Evolutionary conservation across 164 flowering plant species (phyloP).

Genomic region (Umbellularia californica): DNA sequence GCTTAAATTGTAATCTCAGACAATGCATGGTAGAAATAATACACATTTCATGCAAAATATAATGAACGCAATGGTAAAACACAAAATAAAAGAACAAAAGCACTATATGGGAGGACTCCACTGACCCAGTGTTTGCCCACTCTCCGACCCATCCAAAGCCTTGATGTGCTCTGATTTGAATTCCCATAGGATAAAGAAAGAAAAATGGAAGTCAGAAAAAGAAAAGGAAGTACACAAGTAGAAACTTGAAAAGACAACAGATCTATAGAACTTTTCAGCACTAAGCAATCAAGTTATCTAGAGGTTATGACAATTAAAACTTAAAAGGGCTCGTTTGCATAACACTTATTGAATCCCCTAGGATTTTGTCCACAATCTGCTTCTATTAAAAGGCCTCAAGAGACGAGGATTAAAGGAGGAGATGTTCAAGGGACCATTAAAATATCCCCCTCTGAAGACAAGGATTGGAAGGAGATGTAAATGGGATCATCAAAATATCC

Average conservation of each 20-base stretch:
- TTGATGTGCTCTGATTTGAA: conserved; percentile 81
- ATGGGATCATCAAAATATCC: no score
- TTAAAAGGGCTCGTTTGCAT: no score
- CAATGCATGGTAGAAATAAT: not conserved
- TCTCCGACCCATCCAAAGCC: conserved; percentile 99
- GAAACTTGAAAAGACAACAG: no score
- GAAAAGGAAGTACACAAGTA: not conserved
- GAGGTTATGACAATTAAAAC: not conserved
- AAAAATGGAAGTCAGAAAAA: not conserved
- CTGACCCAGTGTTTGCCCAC: conserved; percentile 98
- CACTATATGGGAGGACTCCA: not conserved
- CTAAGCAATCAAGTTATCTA: not conserved
- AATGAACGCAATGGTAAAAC: not conserved
- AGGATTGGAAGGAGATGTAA: no score
- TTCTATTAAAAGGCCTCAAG: no score
- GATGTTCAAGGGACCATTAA: not conserved
- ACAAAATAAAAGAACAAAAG: not conserved
- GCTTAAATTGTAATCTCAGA: not conserved
- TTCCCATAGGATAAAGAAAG: conserved; percentile 6
- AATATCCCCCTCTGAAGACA: no score
- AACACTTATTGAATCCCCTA: no score
- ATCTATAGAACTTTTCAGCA: no score
- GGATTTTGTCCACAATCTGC: no score
- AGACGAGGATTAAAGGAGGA: no score
- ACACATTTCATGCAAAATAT: not conserved